These are phyloP conservation scores for Eucalyptus pauciflora DNA, from an alignment of 345 rosid species.

Conservation along the genomic window DNA sequence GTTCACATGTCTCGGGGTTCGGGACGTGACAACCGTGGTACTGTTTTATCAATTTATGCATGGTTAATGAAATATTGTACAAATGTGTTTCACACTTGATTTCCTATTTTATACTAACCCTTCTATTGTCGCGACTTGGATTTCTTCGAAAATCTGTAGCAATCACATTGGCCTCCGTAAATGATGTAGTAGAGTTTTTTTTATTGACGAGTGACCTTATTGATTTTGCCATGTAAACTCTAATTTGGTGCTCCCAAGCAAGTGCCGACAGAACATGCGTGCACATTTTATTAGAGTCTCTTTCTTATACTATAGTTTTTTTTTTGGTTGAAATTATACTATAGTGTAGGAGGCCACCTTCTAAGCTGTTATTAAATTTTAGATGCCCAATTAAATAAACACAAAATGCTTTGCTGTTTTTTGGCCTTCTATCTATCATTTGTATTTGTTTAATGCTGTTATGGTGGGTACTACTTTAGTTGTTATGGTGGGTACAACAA, in stretches of 20 bases:
- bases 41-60: background rate
- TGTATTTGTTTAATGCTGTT: background rate
- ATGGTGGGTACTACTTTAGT: background rate
- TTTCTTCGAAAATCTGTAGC: background rate
- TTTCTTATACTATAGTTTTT: background rate
- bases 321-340: background rate
- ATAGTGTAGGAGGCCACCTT: background rate
- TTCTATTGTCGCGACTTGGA: background rate
- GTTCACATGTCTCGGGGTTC: too few relatives aligned
- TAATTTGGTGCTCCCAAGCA: background rate
- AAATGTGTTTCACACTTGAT: background rate
- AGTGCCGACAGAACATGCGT: background rate
- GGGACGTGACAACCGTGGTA: background rate
- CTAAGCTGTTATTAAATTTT: background rate
- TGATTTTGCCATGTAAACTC: background rate
- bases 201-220: background rate
- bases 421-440: background rate
- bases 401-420: background rate
- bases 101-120: background rate
- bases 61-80: background rate
- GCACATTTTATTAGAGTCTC: background rate
- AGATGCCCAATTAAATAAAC: background rate
- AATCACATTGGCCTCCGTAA: background rate
- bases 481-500: background rate
- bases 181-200: background rate